phyloP scores from a whole-genome alignment of 1,284 basidiomycete genomes.

The Prillingera fragicola region DNA sequence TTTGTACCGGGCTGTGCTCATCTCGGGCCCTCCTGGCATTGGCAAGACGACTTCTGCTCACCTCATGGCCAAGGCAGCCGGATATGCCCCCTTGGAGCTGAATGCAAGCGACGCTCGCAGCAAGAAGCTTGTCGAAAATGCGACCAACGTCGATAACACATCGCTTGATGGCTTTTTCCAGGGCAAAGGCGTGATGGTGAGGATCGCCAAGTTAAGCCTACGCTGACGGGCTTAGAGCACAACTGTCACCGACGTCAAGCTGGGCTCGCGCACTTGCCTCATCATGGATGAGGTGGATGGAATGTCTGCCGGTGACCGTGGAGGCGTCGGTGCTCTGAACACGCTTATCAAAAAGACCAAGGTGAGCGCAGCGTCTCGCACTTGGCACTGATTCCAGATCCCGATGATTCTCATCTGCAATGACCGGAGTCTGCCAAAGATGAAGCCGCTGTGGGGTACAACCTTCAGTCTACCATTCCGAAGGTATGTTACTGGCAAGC shows the following conservation, averaged over 20 bases:
- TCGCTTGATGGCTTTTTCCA: conserved; percentile 83
- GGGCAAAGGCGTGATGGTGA: conserved; percentile 55
- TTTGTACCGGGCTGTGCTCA: conserved; percentile 75
- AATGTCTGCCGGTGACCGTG: conserved; percentile 95
- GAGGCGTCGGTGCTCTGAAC: conserved; percentile 89
- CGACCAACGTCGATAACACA: conserved; percentile 78
- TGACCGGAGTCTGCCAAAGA: conserved; percentile 76
- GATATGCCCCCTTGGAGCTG: conserved; percentile 87
- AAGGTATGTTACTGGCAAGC: conserved; percentile 57
- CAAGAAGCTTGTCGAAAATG: conserved; percentile 93
- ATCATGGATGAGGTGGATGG: conserved; percentile 99
- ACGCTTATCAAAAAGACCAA: conserved; percentile 89
- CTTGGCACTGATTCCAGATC: conserved; percentile 54
- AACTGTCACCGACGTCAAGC: conserved; percentile 62
- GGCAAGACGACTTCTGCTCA: conserved; percentile 98
- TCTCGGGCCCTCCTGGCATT: conserved; percentile 91
- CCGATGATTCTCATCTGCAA: conserved; percentile 99
- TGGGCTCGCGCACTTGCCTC: conserved; percentile 76
- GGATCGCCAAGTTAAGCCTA: background rate
- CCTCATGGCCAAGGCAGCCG: conserved; percentile 78
- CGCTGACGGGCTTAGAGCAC: conserved; percentile 52
- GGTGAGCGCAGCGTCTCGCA: conserved; percentile 50
- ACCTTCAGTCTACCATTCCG: conserved; percentile 72
- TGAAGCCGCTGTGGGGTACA: conserved; percentile 75
- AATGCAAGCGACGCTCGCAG: conserved; percentile 94